Evolutionary conservation across 129 eudicot genomes (phyloP).

Genomic region (Flaveria bidentis): DNA sequence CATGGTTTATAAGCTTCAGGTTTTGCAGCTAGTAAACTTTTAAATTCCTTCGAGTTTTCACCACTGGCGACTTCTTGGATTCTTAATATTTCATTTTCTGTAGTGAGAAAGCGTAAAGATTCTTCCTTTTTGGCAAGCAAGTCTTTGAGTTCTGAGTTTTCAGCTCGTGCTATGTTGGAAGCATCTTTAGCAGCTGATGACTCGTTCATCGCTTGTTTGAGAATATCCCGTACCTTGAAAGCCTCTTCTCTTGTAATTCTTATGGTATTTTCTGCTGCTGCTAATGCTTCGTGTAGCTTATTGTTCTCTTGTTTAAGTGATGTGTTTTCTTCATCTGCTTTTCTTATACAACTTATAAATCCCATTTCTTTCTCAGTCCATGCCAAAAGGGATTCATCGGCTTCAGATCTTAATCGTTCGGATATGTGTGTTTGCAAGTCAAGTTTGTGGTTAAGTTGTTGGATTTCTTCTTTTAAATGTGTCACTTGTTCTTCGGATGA

Average conservation of each 20-base stretch:
- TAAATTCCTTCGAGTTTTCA: constrained; percentile 57
- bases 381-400: constrained; percentile 66
- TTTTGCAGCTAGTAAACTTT: constrained; percentile 41
- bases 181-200: constrained; percentile 81
- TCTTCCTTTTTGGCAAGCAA: constrained; percentile 65
- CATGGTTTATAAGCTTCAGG: constrained; percentile 23
- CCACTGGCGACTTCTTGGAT: constrained; percentile 61
- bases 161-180: constrained; percentile 59
- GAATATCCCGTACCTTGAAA: constrained; percentile 59
- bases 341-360: constrained; percentile 63
- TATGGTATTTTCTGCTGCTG: constrained; percentile 43
- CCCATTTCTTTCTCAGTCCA: constrained; percentile 85
- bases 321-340: constrained; percentile 65
- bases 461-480: constrained; percentile 47
- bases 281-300: constrained; percentile 46
- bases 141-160: constrained; percentile 67
- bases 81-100: constrained; percentile 72
- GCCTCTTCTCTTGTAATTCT: constrained; percentile 59
- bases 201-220: constrained; percentile 81
- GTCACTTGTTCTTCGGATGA: constrained; percentile 39
- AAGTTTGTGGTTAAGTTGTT: constrained; percentile 41
- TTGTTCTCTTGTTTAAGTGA: constrained; percentile 42
- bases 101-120: constrained; percentile 46
- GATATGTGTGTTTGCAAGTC: constrained; percentile 51
- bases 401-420: constrained; percentile 60